A percentile compares a stretch with the other conserved stretches of the same genome.
phyloP scores from a whole-genome alignment of 768 basidiomycete species.

The Coprinopsis strossmayeri region DNA sequence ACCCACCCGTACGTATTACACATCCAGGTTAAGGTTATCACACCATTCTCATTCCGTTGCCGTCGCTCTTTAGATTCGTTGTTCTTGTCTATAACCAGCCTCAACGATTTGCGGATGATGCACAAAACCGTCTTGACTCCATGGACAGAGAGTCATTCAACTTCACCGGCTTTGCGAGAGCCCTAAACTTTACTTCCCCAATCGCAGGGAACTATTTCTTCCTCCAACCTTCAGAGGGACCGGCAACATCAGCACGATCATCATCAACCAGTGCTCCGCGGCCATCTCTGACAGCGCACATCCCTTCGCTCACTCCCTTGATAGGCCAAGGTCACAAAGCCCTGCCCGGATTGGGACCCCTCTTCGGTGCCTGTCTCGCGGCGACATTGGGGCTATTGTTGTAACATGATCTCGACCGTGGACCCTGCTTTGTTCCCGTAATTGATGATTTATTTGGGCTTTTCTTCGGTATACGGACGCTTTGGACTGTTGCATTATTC shows the following conservation, averaged over 20 bases:
- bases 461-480: too few relatives aligned
- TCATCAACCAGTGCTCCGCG: slow-evolving; percentile 8
- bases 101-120: slow-evolving; percentile 23
- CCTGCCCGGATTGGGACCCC: background rate
- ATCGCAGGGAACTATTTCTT: slow-evolving; percentile 40
- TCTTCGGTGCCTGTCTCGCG: slow-evolving; percentile 5
- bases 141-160: slow-evolving; percentile 25
- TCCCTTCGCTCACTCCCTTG: slow-evolving; percentile 5
- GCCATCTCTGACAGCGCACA: background rate
- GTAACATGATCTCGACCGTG: too few relatives aligned
- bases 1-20: slow-evolving; percentile 32
- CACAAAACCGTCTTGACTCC: slow-evolving; percentile 24
- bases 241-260: slow-evolving; percentile 11
- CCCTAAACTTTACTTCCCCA: slow-evolving; percentile 26
- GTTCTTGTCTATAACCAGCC: slow-evolving; percentile 28
- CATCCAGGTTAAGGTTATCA: background rate
- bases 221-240: slow-evolving; percentile 21
- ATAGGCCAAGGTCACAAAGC: background rate
- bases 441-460: too few relatives aligned
- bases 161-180: slow-evolving; percentile 27
- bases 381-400: background rate
- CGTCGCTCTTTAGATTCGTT: slow-evolving; percentile 30
- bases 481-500: too few relatives aligned
- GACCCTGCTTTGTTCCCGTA: too few relatives aligned
- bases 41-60: background rate